Conservation (phyloP, 2,329 filamentous ascomycete species). For the Microdochium bolleyi region DNA sequence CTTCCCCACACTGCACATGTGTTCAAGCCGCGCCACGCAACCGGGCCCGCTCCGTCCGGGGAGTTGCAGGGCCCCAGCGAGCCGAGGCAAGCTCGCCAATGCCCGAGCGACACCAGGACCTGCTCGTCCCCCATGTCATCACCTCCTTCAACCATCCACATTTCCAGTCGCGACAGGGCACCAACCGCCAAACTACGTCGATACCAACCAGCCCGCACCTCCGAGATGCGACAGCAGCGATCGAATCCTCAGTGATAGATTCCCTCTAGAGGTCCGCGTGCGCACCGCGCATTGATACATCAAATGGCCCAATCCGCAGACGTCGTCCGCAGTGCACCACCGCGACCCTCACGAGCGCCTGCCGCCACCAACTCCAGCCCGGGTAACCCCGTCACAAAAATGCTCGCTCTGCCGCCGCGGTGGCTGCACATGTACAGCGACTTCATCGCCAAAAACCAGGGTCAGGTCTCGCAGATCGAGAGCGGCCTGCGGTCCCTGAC, state of each 20-base stretch:
- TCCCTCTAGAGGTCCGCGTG: not conserved
- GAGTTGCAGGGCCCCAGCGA: not conserved
- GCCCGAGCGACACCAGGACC: not conserved
- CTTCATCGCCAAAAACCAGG: conserved; percentile 91
- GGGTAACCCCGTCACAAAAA: conserved; percentile 25
- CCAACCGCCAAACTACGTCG: not conserved
- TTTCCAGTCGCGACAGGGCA: not conserved
- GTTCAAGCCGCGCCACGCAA: not conserved
- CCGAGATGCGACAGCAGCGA: not conserved
- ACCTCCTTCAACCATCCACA: not conserved
- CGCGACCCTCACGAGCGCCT: not conserved
- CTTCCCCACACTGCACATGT: no score
- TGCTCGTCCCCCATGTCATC: not conserved
- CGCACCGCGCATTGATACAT: not conserved
- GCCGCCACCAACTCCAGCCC: not conserved
- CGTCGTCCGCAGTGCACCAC: not conserved
- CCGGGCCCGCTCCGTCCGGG: not conserved
- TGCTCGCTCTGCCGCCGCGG: conserved; percentile 52
- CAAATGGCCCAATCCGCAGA: not conserved
- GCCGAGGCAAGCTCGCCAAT: not conserved
- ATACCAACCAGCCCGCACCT: not conserved
- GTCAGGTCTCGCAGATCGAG: conserved; percentile 91
- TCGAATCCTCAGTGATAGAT: not conserved
- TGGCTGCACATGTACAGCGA: conserved; percentile 71
- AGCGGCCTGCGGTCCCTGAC: conserved; percentile 86